Conservation (phyloP, 2,329 filamentous ascomycete species). For the Stachybotrys elegans region DNA sequence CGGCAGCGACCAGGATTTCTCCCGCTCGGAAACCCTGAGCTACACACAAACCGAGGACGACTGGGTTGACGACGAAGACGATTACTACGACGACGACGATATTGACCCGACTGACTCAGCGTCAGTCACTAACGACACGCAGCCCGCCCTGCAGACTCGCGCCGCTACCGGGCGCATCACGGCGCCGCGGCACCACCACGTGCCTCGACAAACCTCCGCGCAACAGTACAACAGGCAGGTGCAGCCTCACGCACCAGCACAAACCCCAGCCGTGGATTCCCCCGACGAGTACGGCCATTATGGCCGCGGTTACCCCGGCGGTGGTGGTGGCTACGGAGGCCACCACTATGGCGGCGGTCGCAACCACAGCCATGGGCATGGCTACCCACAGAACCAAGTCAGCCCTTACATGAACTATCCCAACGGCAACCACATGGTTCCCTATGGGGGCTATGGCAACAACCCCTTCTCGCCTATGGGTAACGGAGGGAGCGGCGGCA, state of each 20-base stretch:
- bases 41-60: conserved; percentile 22
- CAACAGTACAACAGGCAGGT: conserved; percentile 35
- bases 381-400: conserved; percentile 45
- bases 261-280: conserved; percentile 59
- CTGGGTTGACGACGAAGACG: conserved; percentile 27
- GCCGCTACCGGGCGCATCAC: conserved; percentile 15
- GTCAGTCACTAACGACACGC: conserved; percentile 36
- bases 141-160: conserved; percentile 14
- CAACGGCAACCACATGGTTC: conserved; percentile 44
- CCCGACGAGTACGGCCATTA: conserved; percentile 54
- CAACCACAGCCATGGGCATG: conserved; percentile 23
- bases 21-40: conserved; percentile 21
- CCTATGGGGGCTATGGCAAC: conserved; percentile 32
- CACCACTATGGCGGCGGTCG: conserved; percentile 26
- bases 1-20: conserved; percentile 35
- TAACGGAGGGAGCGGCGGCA: conserved; percentile 28
- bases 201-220: conserved; percentile 28
- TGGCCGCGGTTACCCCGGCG: conserved; percentile 29
- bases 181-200: conserved; percentile 26
- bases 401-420: conserved; percentile 38
- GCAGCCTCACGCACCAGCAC: conserved; percentile 33
- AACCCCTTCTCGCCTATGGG: conserved; percentile 42
- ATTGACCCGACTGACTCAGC: conserved; percentile 56
- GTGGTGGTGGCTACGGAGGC: conserved; percentile 6
- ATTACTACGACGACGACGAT: conserved; percentile 36